Base-by-base conservation (phyloP, 306 rosid genomes). In the Quercus aquifolioides region DNA sequence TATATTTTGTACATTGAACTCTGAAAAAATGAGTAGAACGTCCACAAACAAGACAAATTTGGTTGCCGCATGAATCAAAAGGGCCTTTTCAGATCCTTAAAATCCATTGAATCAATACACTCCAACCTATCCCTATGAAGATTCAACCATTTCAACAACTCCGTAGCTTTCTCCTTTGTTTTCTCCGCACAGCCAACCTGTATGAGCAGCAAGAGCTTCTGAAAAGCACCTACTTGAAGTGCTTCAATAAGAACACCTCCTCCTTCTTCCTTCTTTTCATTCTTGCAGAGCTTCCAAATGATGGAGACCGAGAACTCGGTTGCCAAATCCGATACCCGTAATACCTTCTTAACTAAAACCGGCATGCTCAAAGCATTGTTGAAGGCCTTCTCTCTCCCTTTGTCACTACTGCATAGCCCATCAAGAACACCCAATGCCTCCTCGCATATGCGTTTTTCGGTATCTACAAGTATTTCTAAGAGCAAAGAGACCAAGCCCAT, bases 61-160 rank as follows among this genome's bases (percentile, higher is more conserved):
- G 26, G 72, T 33, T 65, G 35, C 26, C 30, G 46, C 67, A 13
- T 17, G 31, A 76, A 70, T 86, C 83, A 86, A 64, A 85, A 85
- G 14, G 89, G 73, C 80, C 85, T 81, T 54, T 88, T 88, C 54
- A 88, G 84, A 71, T 90, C 82, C 89, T 86, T 86, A 33, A 92
- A 84, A 78, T 92, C 89, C 84, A 81, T 78, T 2, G 97, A 89
- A 78, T 88, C 93, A 70, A 82, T 86, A 75, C 98, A 94, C 25
- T 88, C 94, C 3, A 87, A 81, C 80, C 76, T 87, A 78, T 79
- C 78, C 60, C 63, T 87, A 49, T 91, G 84, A 75, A 83, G 79
- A 89, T 94, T 91, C 84, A 94, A 85, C 82, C 86, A 38, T 57
- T 85, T 94, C 97, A 94, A 85, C 86, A 92, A 75, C 70, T 91